Conservation (phyloP, 345 rosid genomes). For the Conringia planisiliqua region DNA sequence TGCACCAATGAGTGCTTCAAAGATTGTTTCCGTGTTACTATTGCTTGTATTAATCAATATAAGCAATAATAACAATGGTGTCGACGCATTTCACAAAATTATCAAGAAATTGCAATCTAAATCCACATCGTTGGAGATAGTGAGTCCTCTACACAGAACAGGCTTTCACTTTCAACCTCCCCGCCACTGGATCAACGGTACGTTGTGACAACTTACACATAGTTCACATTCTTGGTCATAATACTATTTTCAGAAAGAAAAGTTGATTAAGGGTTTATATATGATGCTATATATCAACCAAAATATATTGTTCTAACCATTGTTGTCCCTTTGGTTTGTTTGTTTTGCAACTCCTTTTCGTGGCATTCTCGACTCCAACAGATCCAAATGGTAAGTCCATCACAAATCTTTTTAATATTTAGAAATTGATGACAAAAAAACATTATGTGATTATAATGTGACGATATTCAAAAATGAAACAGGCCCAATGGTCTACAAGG, state of each 20-base stretch:
- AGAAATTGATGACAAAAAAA: neutral
- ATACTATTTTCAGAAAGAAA: neutral
- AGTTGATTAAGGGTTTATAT: neutral
- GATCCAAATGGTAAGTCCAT: constrained; percentile 35
- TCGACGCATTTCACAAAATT: constrained; percentile 52
- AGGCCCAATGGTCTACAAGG: constrained; percentile 84
- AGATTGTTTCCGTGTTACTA: constrained; percentile 3
- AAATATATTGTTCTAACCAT: constrained; percentile 3
- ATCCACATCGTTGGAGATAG: constrained; percentile 4
- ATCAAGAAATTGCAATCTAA: constrained; percentile 39
- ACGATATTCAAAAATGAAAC: neutral
- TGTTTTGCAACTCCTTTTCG: constrained; percentile 2
- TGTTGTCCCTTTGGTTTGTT: neutral
- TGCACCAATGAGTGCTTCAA: constrained; percentile 28
- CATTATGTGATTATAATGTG: neutral
- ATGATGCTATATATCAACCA: neutral
- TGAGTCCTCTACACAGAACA: constrained; percentile 45
- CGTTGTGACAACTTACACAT: neutral
- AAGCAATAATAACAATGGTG: constrained; percentile 33
- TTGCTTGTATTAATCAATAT: constrained; percentile 22
- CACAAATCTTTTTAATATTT: neutral
- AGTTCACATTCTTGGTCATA: neutral
- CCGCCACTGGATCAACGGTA: constrained; percentile 83
- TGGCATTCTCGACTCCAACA: constrained; percentile 12
- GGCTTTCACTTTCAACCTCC: constrained; percentile 85